Evolutionary conservation across 176 grass and related monocot species (phyloP).

Genomic region (Zoysia pacifica): DNA sequence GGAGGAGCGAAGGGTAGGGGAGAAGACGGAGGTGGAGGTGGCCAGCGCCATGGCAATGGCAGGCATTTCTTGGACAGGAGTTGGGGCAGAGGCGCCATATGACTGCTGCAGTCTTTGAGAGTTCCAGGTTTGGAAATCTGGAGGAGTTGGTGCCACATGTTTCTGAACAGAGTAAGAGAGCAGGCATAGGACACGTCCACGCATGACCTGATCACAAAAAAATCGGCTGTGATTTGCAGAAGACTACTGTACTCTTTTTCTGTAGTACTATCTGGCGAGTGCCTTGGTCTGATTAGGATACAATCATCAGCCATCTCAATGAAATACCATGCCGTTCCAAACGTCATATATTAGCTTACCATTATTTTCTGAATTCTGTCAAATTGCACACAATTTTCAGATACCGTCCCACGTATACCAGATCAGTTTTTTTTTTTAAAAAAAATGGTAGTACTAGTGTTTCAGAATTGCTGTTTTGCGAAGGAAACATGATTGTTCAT

Average conservation of each 20-base stretch:
- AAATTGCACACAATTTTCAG: too few species aligned
- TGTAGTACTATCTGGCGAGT: neutral
- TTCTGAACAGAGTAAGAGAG: conserved; percentile 32
- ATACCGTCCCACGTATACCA: neutral
- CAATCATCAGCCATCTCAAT: neutral
- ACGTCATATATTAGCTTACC: neutral
- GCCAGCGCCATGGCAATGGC: conserved; percentile 36
- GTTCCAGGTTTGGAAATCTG: neutral
- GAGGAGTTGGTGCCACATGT: conserved; percentile 24
- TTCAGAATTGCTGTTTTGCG: neutral
- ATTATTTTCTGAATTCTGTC: neutral
- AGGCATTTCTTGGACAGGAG: conserved; percentile 4
- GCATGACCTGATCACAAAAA: conserved; percentile 20
- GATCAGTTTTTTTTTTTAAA: neutral
- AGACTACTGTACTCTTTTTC: too few species aligned
- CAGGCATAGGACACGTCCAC: conserved; percentile 31
- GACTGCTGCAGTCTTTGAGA: neutral
- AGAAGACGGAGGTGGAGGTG: conserved; percentile 8
- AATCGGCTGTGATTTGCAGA: neutral
- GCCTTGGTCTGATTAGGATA: neutral
- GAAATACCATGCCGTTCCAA: neutral
- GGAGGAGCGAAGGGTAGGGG: neutral
- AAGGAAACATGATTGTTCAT: neutral
- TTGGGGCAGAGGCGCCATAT: conserved; percentile 12
- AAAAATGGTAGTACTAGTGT: neutral